These are phyloP conservation scores for Neckera pumila DNA, from an alignment of 225 moss, liverwort and hornwort genomes.

Conservation along the genomic window DNA sequence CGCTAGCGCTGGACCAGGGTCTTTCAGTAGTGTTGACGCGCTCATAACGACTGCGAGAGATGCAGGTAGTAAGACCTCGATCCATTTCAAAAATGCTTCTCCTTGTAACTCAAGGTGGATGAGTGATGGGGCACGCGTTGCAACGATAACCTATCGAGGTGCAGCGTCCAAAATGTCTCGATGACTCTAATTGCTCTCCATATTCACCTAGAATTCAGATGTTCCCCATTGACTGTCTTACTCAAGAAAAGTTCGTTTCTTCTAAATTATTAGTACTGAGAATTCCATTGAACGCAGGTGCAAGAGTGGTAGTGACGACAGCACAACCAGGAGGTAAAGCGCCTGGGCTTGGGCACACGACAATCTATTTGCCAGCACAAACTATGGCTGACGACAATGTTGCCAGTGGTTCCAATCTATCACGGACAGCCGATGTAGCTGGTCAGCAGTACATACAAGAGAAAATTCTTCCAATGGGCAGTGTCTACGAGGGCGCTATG, in stretches of 20 bases:
- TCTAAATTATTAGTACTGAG: not conserved
- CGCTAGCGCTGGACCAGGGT: slow-evolving; percentile 83
- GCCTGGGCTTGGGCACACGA: slow-evolving; percentile 42
- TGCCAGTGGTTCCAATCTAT: not conserved
- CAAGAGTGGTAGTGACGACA: slow-evolving; percentile 65
- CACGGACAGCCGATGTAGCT: not conserved
- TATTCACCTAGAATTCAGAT: not conserved
- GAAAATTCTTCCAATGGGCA: slow-evolving; percentile 90
- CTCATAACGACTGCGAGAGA: slow-evolving; percentile 66
- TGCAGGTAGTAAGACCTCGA: slow-evolving; percentile 14
- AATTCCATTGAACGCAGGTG: slow-evolving; percentile 28
- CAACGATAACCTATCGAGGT: not conserved
- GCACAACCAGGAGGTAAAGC: slow-evolving; percentile 77
- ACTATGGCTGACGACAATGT: slow-evolving; percentile 66
- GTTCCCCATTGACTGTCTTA: not conserved
- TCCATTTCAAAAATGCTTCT: not conserved
- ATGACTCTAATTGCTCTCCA: not conserved
- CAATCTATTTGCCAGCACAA: slow-evolving; percentile 61
- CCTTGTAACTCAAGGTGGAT: not conserved
- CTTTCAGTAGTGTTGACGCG: slow-evolving; percentile 75
- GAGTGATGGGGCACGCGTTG: not conserved
- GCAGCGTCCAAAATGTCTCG: not conserved
- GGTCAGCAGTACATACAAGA: slow-evolving; percentile 31
- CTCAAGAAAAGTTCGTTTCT: not conserved
- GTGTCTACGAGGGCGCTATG: slow-evolving; percentile 83